Percentiles rank a stretch among this genome's conserved stretches.
Conservation (phyloP, 2,329 filamentous ascomycete species). For the Metarhizium rileyi region DNA sequence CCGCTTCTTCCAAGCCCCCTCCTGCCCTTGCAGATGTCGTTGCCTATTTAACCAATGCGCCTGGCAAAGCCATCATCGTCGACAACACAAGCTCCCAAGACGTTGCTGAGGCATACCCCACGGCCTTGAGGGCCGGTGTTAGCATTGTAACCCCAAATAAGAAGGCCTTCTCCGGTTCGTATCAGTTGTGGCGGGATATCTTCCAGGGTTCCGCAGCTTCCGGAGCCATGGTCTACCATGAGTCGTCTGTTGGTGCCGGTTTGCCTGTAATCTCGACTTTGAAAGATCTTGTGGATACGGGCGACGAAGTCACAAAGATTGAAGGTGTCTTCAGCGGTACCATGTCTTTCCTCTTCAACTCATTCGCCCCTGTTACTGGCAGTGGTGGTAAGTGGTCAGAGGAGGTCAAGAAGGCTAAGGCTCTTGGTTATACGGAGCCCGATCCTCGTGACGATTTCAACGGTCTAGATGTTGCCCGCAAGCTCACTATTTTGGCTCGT, state of each 20-base stretch:
- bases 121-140: conserved; percentile 71
- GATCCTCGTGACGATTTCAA: conserved; percentile 82
- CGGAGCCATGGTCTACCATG: conserved; percentile 83
- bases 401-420: conserved; percentile 86
- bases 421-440: conserved; percentile 84
- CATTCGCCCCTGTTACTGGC: conserved; percentile 74
- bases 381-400: conserved; percentile 75
- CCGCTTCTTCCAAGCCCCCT: conserved; percentile 52
- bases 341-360: conserved; percentile 98
- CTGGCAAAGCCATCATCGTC: conserved; percentile 71
- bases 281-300: conserved; percentile 88
- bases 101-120: conserved; percentile 73
- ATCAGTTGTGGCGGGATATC: conserved; percentile 79
- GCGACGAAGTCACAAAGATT: conserved; percentile 83
- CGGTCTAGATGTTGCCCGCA: conserved; percentile 84
- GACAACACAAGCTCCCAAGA: conserved; percentile 93
- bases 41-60: conserved; percentile 68
- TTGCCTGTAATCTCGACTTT: conserved; percentile 89
- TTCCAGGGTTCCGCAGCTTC: conserved; percentile 61
- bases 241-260: conserved; percentile 88
- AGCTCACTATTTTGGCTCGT: conserved; percentile 88
- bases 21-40: conserved; percentile 61
- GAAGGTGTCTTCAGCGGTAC: conserved; percentile 97
- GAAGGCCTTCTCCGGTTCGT: conserved; percentile 84
- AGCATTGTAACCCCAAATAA: conserved; percentile 96